Evolutionary conservation across 2,329 filamentous ascomycete genomes (phyloP).

Genomic region (Phialocephala sp.): DNA sequence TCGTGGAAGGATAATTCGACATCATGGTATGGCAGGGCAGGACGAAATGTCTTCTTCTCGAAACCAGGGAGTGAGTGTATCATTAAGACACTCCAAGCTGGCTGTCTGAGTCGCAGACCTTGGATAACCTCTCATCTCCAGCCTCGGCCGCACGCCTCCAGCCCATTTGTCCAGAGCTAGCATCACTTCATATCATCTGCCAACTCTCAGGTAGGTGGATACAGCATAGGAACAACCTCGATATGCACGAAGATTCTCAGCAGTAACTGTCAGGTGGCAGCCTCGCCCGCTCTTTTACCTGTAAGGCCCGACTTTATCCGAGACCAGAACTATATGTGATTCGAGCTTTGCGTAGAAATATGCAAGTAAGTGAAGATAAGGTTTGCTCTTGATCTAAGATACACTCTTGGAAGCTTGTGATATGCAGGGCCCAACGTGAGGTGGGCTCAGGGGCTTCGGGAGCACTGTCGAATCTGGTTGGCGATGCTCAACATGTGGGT

Average conservation of each 20-base stretch:
- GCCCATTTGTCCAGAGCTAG: slow-evolving; percentile 1
- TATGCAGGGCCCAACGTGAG: neutral
- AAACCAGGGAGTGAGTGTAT: slow-evolving; percentile 6
- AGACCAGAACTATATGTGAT: neutral
- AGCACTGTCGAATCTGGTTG: slow-evolving; percentile 5
- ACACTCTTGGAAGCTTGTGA: neutral
- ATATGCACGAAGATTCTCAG: neutral
- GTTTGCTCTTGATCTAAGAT: neutral
- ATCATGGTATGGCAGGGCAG: neutral
- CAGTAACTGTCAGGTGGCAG: neutral
- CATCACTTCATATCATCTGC: neutral
- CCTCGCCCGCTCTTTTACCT: neutral
- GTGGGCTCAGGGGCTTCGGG: neutral
- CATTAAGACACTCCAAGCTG: neutral
- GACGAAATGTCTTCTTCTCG: neutral
- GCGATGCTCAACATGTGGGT: neutral
- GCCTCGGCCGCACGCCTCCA: neutral
- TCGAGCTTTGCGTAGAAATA: neutral
- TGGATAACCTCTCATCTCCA: neutral
- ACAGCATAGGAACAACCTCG: no score
- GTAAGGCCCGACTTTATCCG: neutral
- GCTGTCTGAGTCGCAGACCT: neutral
- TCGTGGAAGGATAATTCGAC: slow-evolving; percentile 4
- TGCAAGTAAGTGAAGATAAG: slow-evolving; percentile 5
- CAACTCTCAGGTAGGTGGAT: neutral